Conservation (phyloP, 129 eudicot genomes). For the Apium graveolens region DNA sequence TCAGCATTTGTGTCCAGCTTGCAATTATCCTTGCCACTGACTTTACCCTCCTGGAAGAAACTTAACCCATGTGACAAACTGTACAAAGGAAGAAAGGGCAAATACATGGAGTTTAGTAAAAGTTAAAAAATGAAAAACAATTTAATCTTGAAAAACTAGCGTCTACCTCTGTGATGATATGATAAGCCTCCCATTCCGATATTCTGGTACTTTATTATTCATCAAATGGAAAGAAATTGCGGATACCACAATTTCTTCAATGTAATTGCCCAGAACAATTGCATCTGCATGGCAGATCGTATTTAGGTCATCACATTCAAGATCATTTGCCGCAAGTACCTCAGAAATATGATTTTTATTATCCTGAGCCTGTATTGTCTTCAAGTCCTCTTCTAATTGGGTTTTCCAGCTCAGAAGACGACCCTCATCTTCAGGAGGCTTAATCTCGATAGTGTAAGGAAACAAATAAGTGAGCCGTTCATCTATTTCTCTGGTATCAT, state of each 20-base stretch:
- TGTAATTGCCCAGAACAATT: constrained; percentile 56
- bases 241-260: constrained; percentile 79
- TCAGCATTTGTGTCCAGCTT: constrained; percentile 77
- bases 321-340: constrained; percentile 85
- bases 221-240: constrained; percentile 81
- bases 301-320: constrained; percentile 83
- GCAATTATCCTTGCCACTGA: constrained; percentile 50
- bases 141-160: neutral
- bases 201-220: constrained; percentile 69
- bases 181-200: constrained; percentile 85
- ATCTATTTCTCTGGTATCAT: constrained; percentile 38
- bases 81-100: constrained; percentile 11
- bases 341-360: constrained; percentile 83
- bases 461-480: constrained; percentile 50
- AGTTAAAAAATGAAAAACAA: neutral
- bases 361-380: constrained; percentile 67
- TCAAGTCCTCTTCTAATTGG: constrained; percentile 81
- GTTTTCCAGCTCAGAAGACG: constrained; percentile 71
- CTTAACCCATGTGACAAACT: constrained; percentile 92
- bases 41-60: constrained; percentile 76
- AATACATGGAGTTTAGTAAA: neutral
- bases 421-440: constrained; percentile 81
- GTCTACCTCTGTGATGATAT: constrained; percentile 75
- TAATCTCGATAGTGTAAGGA: constrained; percentile 76
- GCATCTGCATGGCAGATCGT: constrained; percentile 85